Base-by-base conservation (phyloP, 495 filamentous ascomycete species). In the Aspergillus sclerotioniger region DNA sequence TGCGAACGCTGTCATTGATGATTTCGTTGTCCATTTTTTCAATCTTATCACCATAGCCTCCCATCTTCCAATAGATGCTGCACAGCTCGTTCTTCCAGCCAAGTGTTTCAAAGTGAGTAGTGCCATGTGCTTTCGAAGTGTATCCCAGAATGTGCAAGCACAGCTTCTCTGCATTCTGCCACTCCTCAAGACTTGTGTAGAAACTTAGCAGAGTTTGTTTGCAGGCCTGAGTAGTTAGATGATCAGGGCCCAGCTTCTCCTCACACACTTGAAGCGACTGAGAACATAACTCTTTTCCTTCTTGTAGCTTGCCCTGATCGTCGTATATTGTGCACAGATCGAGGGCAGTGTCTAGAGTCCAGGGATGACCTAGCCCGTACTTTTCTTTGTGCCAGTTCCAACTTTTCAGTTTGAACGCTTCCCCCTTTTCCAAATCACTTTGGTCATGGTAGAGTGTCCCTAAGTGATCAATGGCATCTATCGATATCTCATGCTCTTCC, bases 251-350 rank as follows among this genome's bases (percentile, higher is more conserved):
- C 13, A 72, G 48, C 28, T 60, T 17, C 39, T 49, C 31, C 56
- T 61, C 58, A 15, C 45, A 33, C n/a, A 12, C 55, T 52, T 60
- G 33, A 10, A 70, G 31, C 15, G 52, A 56, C 37, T 63, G 37
- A 19, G 72, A 61, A 80, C 56, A 10, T 15, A 73, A 43, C 47
- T 65, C 59, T 58, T 75, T 67, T 6, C 71, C 73, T 47, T 70
- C 66, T 20, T 62, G 46, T 25, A 57, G 62, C 25, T 62, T 58
- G n/a, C 63, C 68, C 56, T 70, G 63, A 10, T 41, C 50, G 32
- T 43, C n/a, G 54, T 67, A 70, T 37, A 59, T 51, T 33, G 37
- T 43, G 7, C 41, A 44, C 46, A 62, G 56, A 19, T 17, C 37
- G 10, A 1, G 9, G 17, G 57, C 48, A 28, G 19, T 54, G 8